These are phyloP conservation scores for Fusarium coicis DNA, from an alignment of 2,329 filamentous ascomycete species.

Conservation along the genomic window DNA sequence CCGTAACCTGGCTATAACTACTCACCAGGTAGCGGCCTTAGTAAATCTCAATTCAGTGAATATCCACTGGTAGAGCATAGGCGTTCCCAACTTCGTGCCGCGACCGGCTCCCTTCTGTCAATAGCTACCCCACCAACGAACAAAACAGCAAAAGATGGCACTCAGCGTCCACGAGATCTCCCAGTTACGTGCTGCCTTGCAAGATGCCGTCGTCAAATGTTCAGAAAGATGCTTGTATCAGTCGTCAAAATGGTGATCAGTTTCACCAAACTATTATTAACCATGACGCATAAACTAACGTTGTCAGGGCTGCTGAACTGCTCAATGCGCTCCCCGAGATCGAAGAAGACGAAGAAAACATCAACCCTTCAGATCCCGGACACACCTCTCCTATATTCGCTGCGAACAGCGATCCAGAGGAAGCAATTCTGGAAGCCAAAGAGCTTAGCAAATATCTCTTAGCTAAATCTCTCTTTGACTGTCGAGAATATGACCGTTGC, in stretches of 20 bases:
- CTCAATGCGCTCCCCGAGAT: conserved; percentile 81
- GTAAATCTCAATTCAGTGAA: background rate
- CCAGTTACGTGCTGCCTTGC: conserved; percentile 78
- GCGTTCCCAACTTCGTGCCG: background rate
- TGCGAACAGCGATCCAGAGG: conserved; percentile 73
- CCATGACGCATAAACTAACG: conserved; percentile 25
- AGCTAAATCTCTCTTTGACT: conserved; percentile 95
- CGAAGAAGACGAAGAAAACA: conserved; percentile 64
- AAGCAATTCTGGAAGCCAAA: conserved; percentile 79
- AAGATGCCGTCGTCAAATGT: conserved; percentile 88
- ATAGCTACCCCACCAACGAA: conserved; percentile 27
- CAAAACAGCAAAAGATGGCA: conserved; percentile 55
- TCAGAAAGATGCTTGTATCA: conserved; percentile 96
- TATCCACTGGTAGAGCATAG: background rate
- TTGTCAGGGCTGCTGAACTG: conserved; percentile 88
- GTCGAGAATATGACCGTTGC: conserved; percentile 93
- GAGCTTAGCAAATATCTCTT: conserved; percentile 88
- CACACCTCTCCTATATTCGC: conserved; percentile 61
- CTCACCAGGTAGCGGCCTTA: background rate
- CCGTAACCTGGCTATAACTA: background rate
- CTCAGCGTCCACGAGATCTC: conserved; percentile 66
- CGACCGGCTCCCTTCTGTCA: conserved; percentile 8
- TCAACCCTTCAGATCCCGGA: conserved; percentile 46
- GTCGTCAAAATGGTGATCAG: conserved; percentile 87
- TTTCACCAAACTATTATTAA: background rate